phyloP scores from a whole-genome alignment of 108 stramenopile species.

The Chaetoceros tenuissimus region DNA sequence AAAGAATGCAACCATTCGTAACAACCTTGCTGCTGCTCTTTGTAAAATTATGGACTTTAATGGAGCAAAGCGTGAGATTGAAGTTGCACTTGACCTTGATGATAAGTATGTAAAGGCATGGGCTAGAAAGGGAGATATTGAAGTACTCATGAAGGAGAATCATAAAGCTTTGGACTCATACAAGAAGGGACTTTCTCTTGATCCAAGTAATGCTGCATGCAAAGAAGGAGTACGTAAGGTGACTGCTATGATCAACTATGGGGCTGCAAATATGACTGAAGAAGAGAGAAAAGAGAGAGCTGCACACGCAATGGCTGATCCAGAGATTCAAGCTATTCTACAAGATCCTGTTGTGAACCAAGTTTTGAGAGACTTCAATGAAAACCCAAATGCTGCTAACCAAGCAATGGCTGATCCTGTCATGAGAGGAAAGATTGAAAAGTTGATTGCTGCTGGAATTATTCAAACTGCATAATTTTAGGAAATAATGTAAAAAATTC shows the following conservation, averaged over 20 bases:
- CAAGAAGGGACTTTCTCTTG: constrained; percentile 85
- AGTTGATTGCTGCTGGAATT: constrained; percentile 96
- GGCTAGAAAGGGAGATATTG: constrained; percentile 98
- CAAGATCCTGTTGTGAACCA: constrained; percentile 95
- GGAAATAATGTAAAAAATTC: not conserved
- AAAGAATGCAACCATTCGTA: constrained; percentile 92
- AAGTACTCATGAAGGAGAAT: constrained; percentile 94
- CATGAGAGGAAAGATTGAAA: constrained; percentile 93
- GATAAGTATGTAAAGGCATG: constrained; percentile 97
- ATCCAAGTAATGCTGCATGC: constrained; percentile 83
- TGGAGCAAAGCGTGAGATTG: constrained; percentile 88
- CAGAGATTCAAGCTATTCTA: constrained; percentile 95
- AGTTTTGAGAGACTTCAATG: constrained; percentile 88
- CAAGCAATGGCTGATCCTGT: constrained; percentile 84
- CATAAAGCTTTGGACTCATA: constrained; percentile 97
- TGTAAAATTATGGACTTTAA: constrained; percentile 97
- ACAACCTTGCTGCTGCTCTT: constrained; percentile 95
- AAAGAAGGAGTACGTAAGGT: constrained; percentile 88
- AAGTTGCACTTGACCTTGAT: constrained; percentile 94
- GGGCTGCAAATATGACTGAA: constrained; percentile 68
- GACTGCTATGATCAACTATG: constrained; percentile 62
- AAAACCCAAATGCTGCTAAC: constrained; percentile 87
- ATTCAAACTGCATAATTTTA: constrained; percentile 67
- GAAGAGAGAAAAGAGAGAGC: constrained; percentile 91
- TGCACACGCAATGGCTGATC: constrained; percentile 98